These are phyloP conservation scores for Pseudogymnoascus sp. DNA, from an alignment of 2,329 filamentous ascomycete species.

Conservation along the genomic window DNA sequence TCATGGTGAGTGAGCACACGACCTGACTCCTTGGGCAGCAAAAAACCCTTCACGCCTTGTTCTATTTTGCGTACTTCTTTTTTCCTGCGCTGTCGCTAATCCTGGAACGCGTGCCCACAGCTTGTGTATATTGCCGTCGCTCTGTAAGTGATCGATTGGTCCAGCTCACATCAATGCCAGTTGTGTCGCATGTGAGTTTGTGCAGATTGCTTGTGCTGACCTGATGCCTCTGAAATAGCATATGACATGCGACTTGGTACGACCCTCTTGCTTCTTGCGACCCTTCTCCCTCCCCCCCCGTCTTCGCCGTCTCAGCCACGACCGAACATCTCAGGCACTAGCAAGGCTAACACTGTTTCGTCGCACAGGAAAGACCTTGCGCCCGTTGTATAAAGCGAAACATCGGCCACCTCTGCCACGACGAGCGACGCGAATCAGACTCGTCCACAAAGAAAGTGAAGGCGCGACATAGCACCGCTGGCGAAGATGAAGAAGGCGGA, in stretches of 20 bases:
- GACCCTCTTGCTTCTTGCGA: conserved; percentile 28
- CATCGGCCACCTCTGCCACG: conserved; percentile 96
- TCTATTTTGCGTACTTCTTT: conserved; percentile 13
- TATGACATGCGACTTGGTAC: conserved; percentile 89
- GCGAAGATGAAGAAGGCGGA: conserved; percentile 54
- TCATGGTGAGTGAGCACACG: conserved; percentile 59
- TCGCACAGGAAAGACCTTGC: conserved; percentile 78
- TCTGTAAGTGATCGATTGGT: conserved; percentile 61
- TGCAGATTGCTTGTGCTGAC: conserved; percentile 30
- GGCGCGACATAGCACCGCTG: conserved; percentile 49
- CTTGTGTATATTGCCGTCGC: conserved; percentile 82
- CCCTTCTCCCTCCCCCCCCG: conserved; percentile 16
- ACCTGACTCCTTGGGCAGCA: conserved; percentile 15
- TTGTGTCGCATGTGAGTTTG: conserved; percentile 25
- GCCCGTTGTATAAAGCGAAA: conserved; percentile 96
- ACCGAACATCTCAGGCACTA: conserved; percentile 24
- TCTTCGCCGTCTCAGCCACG: conserved; percentile 20
- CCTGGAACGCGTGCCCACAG: conserved; percentile 46
- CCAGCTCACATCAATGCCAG: conserved; percentile 20
- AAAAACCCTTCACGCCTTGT: conserved; percentile 19
- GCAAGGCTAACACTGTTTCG: conserved; percentile 25
- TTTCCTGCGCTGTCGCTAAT: conserved; percentile 26
- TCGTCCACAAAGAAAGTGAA: conserved; percentile 66
- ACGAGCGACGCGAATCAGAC: conserved; percentile 83
- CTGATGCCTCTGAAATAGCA: conserved; percentile 48